Conservation (phyloP, 805 yeast genomes). For the Schizosaccharomyces lindneri region DNA sequence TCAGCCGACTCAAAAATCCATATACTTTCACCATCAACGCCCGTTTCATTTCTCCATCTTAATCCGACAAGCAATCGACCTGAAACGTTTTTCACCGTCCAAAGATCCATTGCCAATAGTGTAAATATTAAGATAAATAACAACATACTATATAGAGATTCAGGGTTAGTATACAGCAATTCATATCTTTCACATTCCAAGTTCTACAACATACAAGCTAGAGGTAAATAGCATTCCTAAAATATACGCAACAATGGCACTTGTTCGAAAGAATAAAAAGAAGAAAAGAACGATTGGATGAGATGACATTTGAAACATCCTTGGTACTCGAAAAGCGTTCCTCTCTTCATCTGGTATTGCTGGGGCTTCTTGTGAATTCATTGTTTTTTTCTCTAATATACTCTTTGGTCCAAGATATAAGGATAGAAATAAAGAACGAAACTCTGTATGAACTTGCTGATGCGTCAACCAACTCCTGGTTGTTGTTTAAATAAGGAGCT, state of each 20-base stretch:
- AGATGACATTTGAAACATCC: conserved; percentile 23
- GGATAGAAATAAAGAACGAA: neutral
- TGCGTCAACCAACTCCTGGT: no score
- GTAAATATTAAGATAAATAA: conserved; percentile 59
- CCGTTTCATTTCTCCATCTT: conserved; percentile 84
- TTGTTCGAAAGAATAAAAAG: conserved; percentile 21
- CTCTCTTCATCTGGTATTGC: neutral
- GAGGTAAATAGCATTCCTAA: conserved; percentile 47
- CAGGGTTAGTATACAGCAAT: neutral
- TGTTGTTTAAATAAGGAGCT: no score
- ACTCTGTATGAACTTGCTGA: no score
- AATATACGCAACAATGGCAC: conserved; percentile 38
- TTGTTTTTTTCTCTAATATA: neutral
- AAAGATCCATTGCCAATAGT: conserved; percentile 67
- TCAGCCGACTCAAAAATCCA: conserved; percentile 84
- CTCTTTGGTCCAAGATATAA: neutral
- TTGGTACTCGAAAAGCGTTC: neutral
- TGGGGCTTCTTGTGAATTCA: neutral
- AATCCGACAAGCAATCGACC: conserved; percentile 79
- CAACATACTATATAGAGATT: conserved; percentile 20
- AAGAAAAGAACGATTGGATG: conserved; percentile 59
- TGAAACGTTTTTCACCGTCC: conserved; percentile 77
- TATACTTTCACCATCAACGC: conserved; percentile 34
- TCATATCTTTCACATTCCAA: neutral
- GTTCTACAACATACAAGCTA: conserved; percentile 19